Base-by-base conservation (phyloP, 441 rosid genomes). In the Theobroma grandiflorum region DNA sequence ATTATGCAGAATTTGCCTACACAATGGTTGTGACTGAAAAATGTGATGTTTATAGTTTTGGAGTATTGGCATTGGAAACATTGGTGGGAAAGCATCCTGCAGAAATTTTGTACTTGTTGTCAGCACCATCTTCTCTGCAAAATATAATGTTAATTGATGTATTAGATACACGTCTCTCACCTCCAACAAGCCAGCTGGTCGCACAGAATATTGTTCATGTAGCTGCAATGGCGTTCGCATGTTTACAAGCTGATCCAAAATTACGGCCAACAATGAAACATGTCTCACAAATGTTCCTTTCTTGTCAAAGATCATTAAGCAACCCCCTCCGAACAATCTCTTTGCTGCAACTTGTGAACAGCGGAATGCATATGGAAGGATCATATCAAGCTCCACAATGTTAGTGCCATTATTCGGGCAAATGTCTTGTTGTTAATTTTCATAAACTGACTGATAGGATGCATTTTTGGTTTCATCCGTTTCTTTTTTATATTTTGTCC, bases 61-160 rank as follows among this genome's bases (percentile, higher is more conserved):
- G 61, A 1, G 61, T 55, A 6, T 8, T 55, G 4, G 61, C 61
- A 1, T 55, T 55, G 63, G 63, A 58, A 58, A 2, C 2, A 0
- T 62, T 62, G 18, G 12, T 77, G 74, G 87, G 85, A 59, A 82
- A 4, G 15, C 85, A 82, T 77, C 85, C 87, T 2, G 31, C 26
- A 61, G 83, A 85, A 11, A 12, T 82, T 2, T 61, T 82, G 0
- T 68, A 50, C 8, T 65, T 72, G 6, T 31, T 49, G 4, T 16
- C 71, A 6, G 37, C 82, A 35, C 9, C n/a, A 8, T 12, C 14
- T 14, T 2, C 1, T 61, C 31, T 61, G 18, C 66, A 61, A 0
- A 31, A 31, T 2, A 61, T 61, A 61, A 61, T 31, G 66, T 5
- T 61, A 4, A 31, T 3, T 0, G 40, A 61, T 31, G 3, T 61